These are phyloP conservation scores for Lecanosticta acicola DNA, from an alignment of 2,329 filamentous ascomycete genomes.

Conservation along the genomic window DNA sequence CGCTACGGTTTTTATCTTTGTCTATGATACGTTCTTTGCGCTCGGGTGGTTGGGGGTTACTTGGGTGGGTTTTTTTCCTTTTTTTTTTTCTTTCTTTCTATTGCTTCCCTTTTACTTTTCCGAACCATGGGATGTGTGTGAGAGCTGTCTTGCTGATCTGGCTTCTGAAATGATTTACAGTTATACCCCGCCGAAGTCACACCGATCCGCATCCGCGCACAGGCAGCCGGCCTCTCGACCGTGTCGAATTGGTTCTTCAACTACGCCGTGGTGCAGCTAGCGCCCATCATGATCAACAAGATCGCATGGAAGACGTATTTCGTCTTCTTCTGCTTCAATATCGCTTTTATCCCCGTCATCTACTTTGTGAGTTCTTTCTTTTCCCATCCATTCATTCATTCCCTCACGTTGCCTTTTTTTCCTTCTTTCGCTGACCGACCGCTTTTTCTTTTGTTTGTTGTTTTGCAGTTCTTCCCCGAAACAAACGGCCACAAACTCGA, in stretches of 20 bases:
- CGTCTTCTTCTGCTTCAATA: slow-evolving; percentile 39
- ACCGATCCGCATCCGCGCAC: slow-evolving; percentile 45
- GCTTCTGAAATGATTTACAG: too few species aligned
- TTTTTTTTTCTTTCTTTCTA: too few species aligned
- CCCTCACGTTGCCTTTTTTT: too few species aligned
- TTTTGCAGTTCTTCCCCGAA: slow-evolving; percentile 9
- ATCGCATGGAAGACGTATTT: slow-evolving; percentile 47
- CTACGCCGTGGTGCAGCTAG: slow-evolving; percentile 25
- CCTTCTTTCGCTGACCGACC: too few species aligned
- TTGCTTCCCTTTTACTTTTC: neutral
- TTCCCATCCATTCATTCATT: too few species aligned
- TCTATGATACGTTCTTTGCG: slow-evolving; percentile 21
- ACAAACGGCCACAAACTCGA: slow-evolving; percentile 22
- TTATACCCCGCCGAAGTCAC: slow-evolving; percentile 36
- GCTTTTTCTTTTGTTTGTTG: neutral
- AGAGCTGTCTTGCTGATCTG: too few species aligned
- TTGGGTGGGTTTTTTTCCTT: slow-evolving; percentile 35
- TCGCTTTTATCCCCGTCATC: slow-evolving; percentile 9
- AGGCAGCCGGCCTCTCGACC: slow-evolving; percentile 50
- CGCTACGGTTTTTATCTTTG: slow-evolving; percentile 29
- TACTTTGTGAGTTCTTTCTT: slow-evolving; percentile 9
- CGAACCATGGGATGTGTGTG: too few species aligned
- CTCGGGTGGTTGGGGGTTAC: slow-evolving; percentile 29
- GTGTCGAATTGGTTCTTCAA: slow-evolving; percentile 39
- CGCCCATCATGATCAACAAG: slow-evolving; percentile 43